Evolutionary conservation across 2,329 filamentous ascomycete species (phyloP).

Genomic region (Fusarium tanahbumbuense): DNA sequence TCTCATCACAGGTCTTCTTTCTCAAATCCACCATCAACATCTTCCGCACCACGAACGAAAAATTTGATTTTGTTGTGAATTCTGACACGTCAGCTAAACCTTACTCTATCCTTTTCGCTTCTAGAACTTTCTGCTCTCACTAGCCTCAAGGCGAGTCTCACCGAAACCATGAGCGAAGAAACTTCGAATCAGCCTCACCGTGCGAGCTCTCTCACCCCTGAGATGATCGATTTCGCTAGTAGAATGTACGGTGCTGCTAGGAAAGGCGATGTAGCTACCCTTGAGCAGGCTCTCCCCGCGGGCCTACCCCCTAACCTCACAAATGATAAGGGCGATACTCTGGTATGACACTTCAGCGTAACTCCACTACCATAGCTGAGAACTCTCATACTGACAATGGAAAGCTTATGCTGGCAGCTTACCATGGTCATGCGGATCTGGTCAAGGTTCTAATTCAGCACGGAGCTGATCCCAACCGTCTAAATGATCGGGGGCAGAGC

Average conservation of each 20-base stretch:
- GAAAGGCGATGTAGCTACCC: slow-evolving; percentile 65
- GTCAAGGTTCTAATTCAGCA: slow-evolving; percentile 70
- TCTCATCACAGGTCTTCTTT: background rate
- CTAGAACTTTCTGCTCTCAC: background rate
- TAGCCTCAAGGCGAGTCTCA: no score
- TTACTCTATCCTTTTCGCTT: background rate
- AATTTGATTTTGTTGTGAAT: background rate
- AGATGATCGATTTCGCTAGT: slow-evolving; percentile 72
- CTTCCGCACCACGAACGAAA: background rate
- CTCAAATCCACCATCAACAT: background rate
- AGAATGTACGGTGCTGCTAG: slow-evolving; percentile 76
- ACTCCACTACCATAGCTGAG: background rate
- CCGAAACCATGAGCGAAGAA: slow-evolving; percentile 27
- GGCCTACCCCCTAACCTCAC: slow-evolving; percentile 77
- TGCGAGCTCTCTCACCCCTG: slow-evolving; percentile 63
- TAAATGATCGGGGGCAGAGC: slow-evolving; percentile 77
- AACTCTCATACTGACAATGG: slow-evolving; percentile 3
- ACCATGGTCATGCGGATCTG: slow-evolving; percentile 72
- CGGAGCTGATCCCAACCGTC: slow-evolving; percentile 73
- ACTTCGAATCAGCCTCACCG: slow-evolving; percentile 24
- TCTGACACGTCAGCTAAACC: background rate
- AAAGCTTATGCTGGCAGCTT: slow-evolving; percentile 78
- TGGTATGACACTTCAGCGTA: slow-evolving; percentile 57
- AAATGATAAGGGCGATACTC: slow-evolving; percentile 78
- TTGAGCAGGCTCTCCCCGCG: slow-evolving; percentile 72